Conservation (phyloP, 805 yeast species). For the Blastobotrys parvus region DNA sequence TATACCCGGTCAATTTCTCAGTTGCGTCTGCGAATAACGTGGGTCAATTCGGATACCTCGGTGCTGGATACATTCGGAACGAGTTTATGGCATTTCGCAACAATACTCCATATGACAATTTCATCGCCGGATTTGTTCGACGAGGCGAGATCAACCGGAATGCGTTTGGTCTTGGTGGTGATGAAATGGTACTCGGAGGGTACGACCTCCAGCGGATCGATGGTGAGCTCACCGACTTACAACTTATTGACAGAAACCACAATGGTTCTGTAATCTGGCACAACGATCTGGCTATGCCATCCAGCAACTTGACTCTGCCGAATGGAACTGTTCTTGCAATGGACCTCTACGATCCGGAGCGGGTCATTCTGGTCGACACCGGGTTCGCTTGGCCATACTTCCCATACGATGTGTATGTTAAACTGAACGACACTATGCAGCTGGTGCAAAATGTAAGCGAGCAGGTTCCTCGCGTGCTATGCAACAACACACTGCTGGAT, state of each 20-base stretch:
- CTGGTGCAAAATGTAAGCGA: too few relatives aligned
- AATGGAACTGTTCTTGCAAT: too few relatives aligned
- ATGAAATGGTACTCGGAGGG: background rate
- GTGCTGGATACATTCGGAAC: background rate
- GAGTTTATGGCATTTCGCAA: background rate
- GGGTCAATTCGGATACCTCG: background rate
- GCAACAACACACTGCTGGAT: too few relatives aligned
- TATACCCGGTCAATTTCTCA: background rate
- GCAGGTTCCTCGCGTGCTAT: too few relatives aligned
- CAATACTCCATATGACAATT: background rate
- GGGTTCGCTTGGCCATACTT: too few relatives aligned
- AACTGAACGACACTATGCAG: too few relatives aligned
- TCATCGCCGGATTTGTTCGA: background rate
- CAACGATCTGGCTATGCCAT: background rate
- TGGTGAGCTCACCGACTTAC: background rate
- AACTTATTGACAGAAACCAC: background rate
- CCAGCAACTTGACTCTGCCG: background rate
- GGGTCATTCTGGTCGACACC: too few relatives aligned
- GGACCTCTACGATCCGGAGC: too few relatives aligned
- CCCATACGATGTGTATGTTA: too few relatives aligned
- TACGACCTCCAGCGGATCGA: background rate
- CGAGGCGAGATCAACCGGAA: background rate
- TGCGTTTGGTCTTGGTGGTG: background rate
- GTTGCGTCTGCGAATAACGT: background rate
- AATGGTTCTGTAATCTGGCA: background rate